Evolutionary conservation across 306 rosid species (phyloP).

Genomic region (Bauhinia variegata): DNA sequence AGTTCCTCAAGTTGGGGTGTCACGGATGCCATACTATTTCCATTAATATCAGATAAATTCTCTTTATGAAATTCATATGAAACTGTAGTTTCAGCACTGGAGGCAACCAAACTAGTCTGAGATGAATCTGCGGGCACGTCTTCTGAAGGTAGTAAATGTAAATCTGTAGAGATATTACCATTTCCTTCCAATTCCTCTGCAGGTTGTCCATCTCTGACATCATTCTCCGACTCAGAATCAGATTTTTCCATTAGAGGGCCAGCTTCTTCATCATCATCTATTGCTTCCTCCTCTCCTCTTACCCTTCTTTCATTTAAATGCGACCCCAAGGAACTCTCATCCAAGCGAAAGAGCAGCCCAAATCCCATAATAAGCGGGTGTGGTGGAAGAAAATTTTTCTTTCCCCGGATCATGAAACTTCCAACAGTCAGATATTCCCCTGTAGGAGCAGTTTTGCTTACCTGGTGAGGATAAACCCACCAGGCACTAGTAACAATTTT

Average conservation of each 20-base stretch:
- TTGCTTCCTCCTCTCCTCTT: conserved; percentile 91
- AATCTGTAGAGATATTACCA: conserved; percentile 42
- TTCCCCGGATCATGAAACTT: conserved; percentile 97
- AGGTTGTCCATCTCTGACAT: conserved; percentile 47
- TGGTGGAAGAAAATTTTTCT: conserved; percentile 94
- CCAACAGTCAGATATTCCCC: conserved; percentile 99
- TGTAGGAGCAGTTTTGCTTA: conserved; percentile 98
- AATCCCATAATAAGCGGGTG: conserved; percentile 98
- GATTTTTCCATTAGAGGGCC: conserved; percentile 60
- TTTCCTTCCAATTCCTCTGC: conserved; percentile 42
- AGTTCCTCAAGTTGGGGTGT: conserved; percentile 88
- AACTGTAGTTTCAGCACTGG: conserved; percentile 33
- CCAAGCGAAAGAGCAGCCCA: conserved; percentile 93
- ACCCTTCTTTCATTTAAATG: conserved; percentile 98
- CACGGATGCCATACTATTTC: conserved; percentile 55
- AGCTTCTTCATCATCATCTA: conserved; percentile 65
- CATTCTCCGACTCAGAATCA: conserved; percentile 73
- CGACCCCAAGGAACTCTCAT: conserved; percentile 96
- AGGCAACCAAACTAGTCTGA: conserved; percentile 36
- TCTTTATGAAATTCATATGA: conserved; percentile 47
- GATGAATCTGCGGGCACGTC: conserved; percentile 38
- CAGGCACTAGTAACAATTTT: conserved; percentile 98
- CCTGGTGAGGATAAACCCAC: conserved; percentile 99
- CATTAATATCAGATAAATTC: conserved; percentile 44
- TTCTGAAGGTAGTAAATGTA: conserved; percentile 36